Evolutionary conservation across 257 asterid species (phyloP), one percentile per base, ranked within the genome.

Genomic region (Solanum piurae): DNA sequence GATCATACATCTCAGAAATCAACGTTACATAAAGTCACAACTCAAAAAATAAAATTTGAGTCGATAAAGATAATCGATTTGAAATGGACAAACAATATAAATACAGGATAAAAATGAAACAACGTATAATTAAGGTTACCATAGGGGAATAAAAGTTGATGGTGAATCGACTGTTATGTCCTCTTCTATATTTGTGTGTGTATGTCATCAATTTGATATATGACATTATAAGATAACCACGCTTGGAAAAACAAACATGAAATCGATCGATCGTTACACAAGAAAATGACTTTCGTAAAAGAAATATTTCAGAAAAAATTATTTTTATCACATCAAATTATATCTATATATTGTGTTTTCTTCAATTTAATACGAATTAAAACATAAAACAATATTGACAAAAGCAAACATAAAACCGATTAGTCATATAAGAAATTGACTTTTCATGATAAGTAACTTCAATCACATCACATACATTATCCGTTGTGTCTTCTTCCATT

Each of bases 321-420:
- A 29, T 3, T 29, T 69, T 69, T 2, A 6, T 29, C 12, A 7
- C 4, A 0, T 1, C 0, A 14, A 29, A 29, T 1, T 0, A 69
- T 31, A 31, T 72, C 0, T 52, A 16, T 31, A 69, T 8, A 0
- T 16, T 4, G 13, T 33, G 1, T 71, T 31, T 71, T 33, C 12
- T 71, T 4, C 12, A 31, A 71, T 71, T 71, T 71, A 31, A 71
- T 71, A 6, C 2, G 25, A 14, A 16, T 31, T 71, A 71, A 71
- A 71, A 31, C 13, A 71, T 1, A 18, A 55, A 71, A 31, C 3
- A 8, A 18, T 71, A 38, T 16, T 33, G 4, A 3, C 0, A 7
- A 71, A 71, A 0, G 3, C 13, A 33, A 71, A 72, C 44, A 33
- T 16, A 18, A 18, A 33, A 33, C 0, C 4, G 14, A 72, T 33